phyloP scores from a whole-genome alignment of 371 early-diverging fungal genomes.

The Mortierella polycephala region DNA sequence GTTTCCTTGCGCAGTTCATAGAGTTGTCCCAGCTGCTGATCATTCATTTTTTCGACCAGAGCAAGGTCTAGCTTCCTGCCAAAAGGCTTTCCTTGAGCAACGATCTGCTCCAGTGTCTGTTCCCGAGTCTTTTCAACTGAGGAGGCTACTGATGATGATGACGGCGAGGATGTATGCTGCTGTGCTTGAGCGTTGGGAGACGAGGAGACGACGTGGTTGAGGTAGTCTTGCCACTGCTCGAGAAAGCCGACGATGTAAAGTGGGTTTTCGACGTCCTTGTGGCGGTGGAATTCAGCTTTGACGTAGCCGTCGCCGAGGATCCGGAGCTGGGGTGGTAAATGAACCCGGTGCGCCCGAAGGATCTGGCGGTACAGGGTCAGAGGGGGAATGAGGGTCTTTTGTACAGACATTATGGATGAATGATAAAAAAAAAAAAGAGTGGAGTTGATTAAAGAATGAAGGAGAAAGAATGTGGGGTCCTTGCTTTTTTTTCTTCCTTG shows the following conservation, averaged over 20 bases:
- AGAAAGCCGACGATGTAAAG: constrained; percentile 74
- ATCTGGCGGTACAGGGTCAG: constrained; percentile 70
- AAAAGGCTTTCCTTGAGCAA: constrained; percentile 39
- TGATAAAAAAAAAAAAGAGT: not conserved
- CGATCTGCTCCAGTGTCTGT: constrained; percentile 26
- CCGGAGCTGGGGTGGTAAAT: constrained; percentile 68
- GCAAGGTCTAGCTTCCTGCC: constrained; percentile 65
- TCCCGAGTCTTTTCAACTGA: constrained; percentile 13
- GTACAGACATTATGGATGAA: constrained; percentile 20
- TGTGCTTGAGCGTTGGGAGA: constrained; percentile 13
- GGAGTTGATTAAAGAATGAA: not conserved
- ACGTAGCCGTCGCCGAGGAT: constrained; percentile 75
- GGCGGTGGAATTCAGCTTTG: constrained; percentile 72
- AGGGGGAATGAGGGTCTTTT: constrained; percentile 60
- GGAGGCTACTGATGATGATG: constrained; percentile 26
- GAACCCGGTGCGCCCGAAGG: constrained; percentile 64
- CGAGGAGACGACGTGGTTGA: constrained; percentile 35
- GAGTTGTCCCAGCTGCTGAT: constrained; percentile 75
- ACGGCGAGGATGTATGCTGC: constrained; percentile 42
- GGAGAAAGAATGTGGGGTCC: not conserved
- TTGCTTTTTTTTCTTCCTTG: not conserved
- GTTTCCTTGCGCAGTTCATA: constrained; percentile 71
- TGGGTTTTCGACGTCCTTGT: constrained; percentile 71
- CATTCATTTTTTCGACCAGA: constrained; percentile 69
- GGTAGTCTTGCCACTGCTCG: constrained; percentile 73